A percentile compares a stretch with the other conserved stretches of the same genome.
These are phyloP conservation scores for Xylogone sp. DNA, from an alignment of 2,329 filamentous ascomycete genomes.

Conservation along the genomic window DNA sequence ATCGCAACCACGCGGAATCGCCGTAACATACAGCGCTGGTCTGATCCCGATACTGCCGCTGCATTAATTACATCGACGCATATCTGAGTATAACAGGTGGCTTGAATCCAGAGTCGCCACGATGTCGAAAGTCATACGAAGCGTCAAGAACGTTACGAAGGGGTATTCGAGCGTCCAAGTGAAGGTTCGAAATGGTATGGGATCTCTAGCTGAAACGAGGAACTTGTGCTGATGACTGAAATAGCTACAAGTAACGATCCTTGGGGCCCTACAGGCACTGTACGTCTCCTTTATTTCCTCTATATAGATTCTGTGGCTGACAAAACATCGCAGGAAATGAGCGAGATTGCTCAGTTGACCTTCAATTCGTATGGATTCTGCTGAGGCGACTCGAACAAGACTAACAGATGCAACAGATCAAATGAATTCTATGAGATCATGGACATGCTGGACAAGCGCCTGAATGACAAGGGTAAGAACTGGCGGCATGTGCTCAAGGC, in stretches of 20 bases:
- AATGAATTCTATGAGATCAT: slow-evolving; percentile 99
- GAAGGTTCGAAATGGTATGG: slow-evolving; percentile 93
- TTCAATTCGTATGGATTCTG: slow-evolving; percentile 78
- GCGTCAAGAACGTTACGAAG: slow-evolving; percentile 99
- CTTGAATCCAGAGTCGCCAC: slow-evolving; percentile 23
- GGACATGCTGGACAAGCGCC: slow-evolving; percentile 97
- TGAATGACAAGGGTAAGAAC: slow-evolving; percentile 99
- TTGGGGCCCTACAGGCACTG: slow-evolving; percentile 92
- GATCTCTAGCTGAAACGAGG: slow-evolving; percentile 18
- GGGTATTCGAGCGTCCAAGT: slow-evolving; percentile 95
- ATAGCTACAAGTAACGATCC: slow-evolving; percentile 96
- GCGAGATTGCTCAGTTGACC: slow-evolving; percentile 95
- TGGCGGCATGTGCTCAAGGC: slow-evolving; percentile 98
- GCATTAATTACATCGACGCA: neutral
- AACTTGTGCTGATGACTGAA: slow-evolving; percentile 25
- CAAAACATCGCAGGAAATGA: slow-evolving; percentile 65
- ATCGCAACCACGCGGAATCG: neutral
- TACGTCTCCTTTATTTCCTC: neutral
- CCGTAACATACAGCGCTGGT: neutral
- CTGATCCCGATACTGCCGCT: neutral
- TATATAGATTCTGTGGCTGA: neutral
- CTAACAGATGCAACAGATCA: slow-evolving; percentile 45
- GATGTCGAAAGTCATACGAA: slow-evolving; percentile 97
- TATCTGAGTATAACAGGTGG: neutral
- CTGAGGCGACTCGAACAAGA: neutral